Evolutionary conservation across 129 eudicot species (phyloP), one percentile per base, ranked within the genome.

Genomic region (Tanacetum coccineum): DNA sequence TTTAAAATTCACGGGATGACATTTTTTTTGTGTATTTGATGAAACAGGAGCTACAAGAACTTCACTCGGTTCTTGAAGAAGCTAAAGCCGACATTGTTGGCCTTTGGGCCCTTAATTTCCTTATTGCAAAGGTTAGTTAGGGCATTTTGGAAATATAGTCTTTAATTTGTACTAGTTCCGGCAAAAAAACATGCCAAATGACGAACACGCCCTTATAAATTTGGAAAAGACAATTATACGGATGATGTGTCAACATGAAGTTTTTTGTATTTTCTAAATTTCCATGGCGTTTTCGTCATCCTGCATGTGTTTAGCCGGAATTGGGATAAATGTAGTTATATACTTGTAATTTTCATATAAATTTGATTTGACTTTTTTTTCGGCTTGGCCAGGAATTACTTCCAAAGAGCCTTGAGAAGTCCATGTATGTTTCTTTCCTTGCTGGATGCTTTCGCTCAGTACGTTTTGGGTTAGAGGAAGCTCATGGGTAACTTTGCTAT

Each of bases 81-180:
- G 99, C 96, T 21, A 93, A 93, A 80, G 96, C 96, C 53, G 99
- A 93, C 79, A 93, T 93, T 68, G 99, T 93, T 64, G 96, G 99
- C 40, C 88, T 93, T 62, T 93, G 99, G 99, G 95, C 99, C 75
- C 77, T 93, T 15, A 80, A 81, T 59, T 93, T 81, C 69, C 84
- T 88, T 20, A 78, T 88, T 59, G 69, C 63, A 59, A 78, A 86
- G 98, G 98, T 93, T n/a, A 32, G 71, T 52, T 52, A 9, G 45
- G 22, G 18, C 15, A 48, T 4, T 12, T 1, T 13, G 4, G 15
- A n/a, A 2, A n/a, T n/a, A 13, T 3, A 48, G 6, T 48, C 39
- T 48, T 13, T 48, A 13, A 7, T 48, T 48, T 11, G 1, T 2
- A 48, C 53, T 0, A 48, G 39, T 32, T 32, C 39, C 4, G 39